Percentiles rank a stretch among this genome's conserved stretches.
phyloP scores from a whole-genome alignment of 1,139 yeast species.

The Geotrichum phurueaensis region DNA sequence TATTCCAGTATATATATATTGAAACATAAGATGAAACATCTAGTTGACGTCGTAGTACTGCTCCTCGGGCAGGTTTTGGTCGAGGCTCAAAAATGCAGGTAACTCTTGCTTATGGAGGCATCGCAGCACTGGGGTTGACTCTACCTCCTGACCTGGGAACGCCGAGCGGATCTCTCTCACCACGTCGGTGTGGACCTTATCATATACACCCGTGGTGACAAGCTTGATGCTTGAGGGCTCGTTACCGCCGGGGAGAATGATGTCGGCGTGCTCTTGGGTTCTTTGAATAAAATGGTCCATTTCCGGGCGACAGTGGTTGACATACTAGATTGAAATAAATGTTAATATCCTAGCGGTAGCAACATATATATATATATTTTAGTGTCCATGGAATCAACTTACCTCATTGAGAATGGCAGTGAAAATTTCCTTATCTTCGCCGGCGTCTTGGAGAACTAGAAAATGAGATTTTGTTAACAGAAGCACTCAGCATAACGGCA shows the following conservation, averaged over 20 bases:
- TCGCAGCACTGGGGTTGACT: background rate
- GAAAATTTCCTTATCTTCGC: conserved; percentile 34
- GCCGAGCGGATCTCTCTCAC: conserved; percentile 3
- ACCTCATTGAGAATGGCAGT: conserved; percentile 47
- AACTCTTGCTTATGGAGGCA: conserved; percentile 1
- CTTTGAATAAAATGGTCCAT: conserved; percentile 60
- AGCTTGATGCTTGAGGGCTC: conserved; percentile 52
- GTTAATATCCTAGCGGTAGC: background rate
- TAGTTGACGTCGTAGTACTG: conserved; percentile 16
- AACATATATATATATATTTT: background rate
- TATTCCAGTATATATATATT: no score
- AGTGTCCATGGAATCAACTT: background rate
- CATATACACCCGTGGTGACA: conserved; percentile 69
- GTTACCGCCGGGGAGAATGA: conserved; percentile 72
- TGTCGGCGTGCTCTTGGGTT: conserved; percentile 75
- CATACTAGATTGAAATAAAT: conserved; percentile 3
- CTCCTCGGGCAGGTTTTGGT: background rate
- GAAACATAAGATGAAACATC: background rate
- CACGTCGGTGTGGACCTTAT: conserved; percentile 32
- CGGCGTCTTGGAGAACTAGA: conserved; percentile 29
- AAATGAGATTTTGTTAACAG: background rate
- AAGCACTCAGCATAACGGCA: background rate
- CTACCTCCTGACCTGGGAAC: background rate
- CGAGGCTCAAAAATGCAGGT: conserved; percentile 6
- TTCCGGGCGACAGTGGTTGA: conserved; percentile 47